Base-by-base conservation (phyloP, 306 rosid species). In the Lupinus albus region DNA sequence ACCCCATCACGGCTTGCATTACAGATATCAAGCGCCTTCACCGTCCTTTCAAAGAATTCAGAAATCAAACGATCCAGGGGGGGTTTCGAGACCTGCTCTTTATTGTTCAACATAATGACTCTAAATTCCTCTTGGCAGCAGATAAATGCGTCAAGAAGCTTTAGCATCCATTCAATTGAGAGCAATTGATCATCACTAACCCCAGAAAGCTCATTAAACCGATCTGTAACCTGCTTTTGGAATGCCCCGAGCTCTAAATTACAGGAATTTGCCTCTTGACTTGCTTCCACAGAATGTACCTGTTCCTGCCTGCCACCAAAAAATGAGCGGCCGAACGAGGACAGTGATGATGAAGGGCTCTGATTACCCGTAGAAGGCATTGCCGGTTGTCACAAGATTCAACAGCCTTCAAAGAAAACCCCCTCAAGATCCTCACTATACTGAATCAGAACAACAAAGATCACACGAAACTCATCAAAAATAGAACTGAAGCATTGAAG, bases 21-120 rank as follows among this genome's bases (percentile, higher is more conserved):
- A 64, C 96, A 89, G 38, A 89, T 87, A 49, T 89, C 93, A 53
- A 89, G 96, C 1, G 91, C 93, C 84, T 89, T 87, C 78, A 89
- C 85, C 10, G 89, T 79, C 69, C 86, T 83, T 44, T 87, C 96
- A 20, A 87, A 76, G 75, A 85, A 89, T 11, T 85, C 96, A 38
- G 80, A 83, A 50, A 74, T 36, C 82, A 78, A 47, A 4, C 87
- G 83, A 63, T 87, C 89, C 79, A 89, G 72, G 0, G 96, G 96
- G 0, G 91, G 76, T 52, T 85, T 87, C 0, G 81, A 73, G 62
- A 83, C 73, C 71, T 55, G 76, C 38, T 33, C 83, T 69, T 80
- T 83, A 68, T 85, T 83, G 10, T 81, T 85, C 83, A 74, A 75
- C 61, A 89, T 61, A 48, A 89, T 66, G 33, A 61, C 76, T 64